Percentiles rank a stretch among this genome's conserved stretches.
Evolutionary conservation across 2,329 filamentous ascomycete genomes (phyloP).

Genomic region (Hypoxylon sp.): DNA sequence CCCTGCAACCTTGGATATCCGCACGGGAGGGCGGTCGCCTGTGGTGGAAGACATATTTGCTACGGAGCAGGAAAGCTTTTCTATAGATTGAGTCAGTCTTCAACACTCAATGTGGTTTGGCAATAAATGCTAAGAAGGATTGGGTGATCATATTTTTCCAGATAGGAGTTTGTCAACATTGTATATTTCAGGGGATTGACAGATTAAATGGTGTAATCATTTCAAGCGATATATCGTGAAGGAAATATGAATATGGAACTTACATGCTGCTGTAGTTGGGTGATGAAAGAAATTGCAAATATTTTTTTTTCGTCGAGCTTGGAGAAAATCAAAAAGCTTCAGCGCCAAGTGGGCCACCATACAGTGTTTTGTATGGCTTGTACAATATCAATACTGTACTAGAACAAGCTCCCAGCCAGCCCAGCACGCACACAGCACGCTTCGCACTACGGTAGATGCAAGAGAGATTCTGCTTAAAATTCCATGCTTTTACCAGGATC

Average conservation of each 20-base stretch:
- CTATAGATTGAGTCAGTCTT: slow-evolving; percentile 36
- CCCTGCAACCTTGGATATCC: slow-evolving; percentile 81
- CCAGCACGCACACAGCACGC: no score
- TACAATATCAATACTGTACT: slow-evolving; percentile 13
- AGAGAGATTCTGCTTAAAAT: slow-evolving; percentile 61
- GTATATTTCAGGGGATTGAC: slow-evolving; percentile 74
- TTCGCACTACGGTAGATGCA: background rate
- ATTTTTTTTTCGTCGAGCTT: slow-evolving; percentile 20
- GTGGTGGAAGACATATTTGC: slow-evolving; percentile 34
- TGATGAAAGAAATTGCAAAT: slow-evolving; percentile 21
- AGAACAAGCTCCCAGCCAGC: background rate
- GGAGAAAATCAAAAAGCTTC: slow-evolving; percentile 30
- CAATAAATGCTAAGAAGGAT: slow-evolving; percentile 29
- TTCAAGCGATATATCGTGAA: slow-evolving; percentile 7
- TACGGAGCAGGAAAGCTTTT: slow-evolving; percentile 1
- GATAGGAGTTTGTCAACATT: slow-evolving; percentile 61
- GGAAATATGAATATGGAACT: slow-evolving; percentile 31
- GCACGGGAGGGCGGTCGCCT: slow-evolving; percentile 57
- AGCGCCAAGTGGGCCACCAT: slow-evolving; percentile 19
- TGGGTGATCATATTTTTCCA: slow-evolving; percentile 54
- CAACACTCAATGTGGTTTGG: slow-evolving; percentile 10
- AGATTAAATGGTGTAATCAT: slow-evolving; percentile 77
- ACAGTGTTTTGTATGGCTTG: slow-evolving; percentile 7
- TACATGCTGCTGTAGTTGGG: slow-evolving; percentile 37
- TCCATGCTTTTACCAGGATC: slow-evolving; percentile 76